Evolutionary conservation across 495 filamentous ascomycete species (phyloP).

Genomic region (Neurospora sp.): DNA sequence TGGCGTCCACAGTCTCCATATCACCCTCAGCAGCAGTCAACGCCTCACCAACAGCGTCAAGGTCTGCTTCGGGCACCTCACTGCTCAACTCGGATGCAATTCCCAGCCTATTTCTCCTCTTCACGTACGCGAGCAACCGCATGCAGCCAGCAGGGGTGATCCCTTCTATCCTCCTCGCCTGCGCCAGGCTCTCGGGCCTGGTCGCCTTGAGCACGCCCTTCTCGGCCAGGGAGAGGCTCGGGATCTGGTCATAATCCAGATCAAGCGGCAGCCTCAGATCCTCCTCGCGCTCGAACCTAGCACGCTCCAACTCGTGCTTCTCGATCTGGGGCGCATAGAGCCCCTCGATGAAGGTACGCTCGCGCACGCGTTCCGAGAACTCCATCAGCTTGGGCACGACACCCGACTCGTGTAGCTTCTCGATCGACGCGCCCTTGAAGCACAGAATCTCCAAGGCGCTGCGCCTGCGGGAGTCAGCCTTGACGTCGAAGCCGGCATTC

Average conservation of each 20-base stretch:
- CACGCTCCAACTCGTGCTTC: conserved; percentile 54
- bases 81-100: neutral
- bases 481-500: conserved; percentile 54
- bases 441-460: conserved; percentile 70
- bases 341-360: conserved; percentile 67
- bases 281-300: conserved; percentile 66
- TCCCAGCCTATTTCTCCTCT: neutral
- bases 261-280: conserved; percentile 59
- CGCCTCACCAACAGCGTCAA: conserved; percentile 10
- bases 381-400: conserved; percentile 40
- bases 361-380: conserved; percentile 46
- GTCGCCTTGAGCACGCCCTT: conserved; percentile 54
- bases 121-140: conserved; percentile 43
- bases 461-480: conserved; percentile 47
- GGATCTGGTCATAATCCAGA: conserved; percentile 63
- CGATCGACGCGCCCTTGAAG: conserved; percentile 44
- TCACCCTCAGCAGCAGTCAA: conserved; percentile 21
- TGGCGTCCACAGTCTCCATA: conserved; percentile 28
- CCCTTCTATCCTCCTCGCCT: conserved; percentile 82
- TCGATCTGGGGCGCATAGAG: conserved; percentile 76
- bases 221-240: conserved; percentile 72
- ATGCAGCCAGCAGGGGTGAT: conserved; percentile 53
- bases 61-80: neutral
- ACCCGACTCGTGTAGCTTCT: conserved; percentile 32
- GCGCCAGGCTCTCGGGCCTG: conserved; percentile 72